Evolutionary conservation across 495 filamentous ascomycete species (phyloP), one percentile per base, ranked within the genome.

Genomic region (Xylaria castorea): DNA sequence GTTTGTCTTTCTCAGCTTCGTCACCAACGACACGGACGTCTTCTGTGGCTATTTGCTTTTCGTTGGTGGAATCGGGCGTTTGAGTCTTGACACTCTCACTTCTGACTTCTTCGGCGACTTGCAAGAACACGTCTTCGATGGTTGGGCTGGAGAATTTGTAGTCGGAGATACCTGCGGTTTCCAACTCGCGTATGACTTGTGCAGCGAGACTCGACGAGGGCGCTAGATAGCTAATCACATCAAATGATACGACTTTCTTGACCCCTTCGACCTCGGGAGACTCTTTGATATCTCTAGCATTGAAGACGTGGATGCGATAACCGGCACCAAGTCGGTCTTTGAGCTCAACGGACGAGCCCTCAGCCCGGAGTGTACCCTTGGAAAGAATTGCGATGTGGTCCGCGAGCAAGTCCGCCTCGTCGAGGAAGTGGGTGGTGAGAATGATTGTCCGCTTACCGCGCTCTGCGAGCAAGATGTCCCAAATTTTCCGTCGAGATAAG

Each of bases 61-160:
- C 76, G 22, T 70, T 60, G 40, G 71, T 36, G 16, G 71, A 53
- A 58, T 74, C 73, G n/a, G 42, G 53, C 30, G 77, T 61, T 58
- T 76, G 74, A 74, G 36, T 62, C 61, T 48, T 69, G 38, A 69
- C 67, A 48, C 68, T 71, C 72, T 88, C 84, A 6, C 78, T 78
- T 58, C 79, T 78, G 67, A 88, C 82, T 77, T 95, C 92, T 68
- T 92, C 91, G 1, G 93, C 93, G 42, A 97, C 86, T 71, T 92
- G 92, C 69, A 97, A 81, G 80, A 97, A 97, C 0, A 96, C 92
- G 75, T 95, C 92, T 77, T 95, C 93, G 71, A 97, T 95, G 0
- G 92, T 95, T 3, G 94, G 94, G 0, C 93, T 93, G 38, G 89
- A 90, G 51, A 96, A 90, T 61, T 92, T 89, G 78, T 94, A 94